Evolutionary conservation across 1,284 basidiomycete species (phyloP).

Genomic region (Stereum hirsutum): DNA sequence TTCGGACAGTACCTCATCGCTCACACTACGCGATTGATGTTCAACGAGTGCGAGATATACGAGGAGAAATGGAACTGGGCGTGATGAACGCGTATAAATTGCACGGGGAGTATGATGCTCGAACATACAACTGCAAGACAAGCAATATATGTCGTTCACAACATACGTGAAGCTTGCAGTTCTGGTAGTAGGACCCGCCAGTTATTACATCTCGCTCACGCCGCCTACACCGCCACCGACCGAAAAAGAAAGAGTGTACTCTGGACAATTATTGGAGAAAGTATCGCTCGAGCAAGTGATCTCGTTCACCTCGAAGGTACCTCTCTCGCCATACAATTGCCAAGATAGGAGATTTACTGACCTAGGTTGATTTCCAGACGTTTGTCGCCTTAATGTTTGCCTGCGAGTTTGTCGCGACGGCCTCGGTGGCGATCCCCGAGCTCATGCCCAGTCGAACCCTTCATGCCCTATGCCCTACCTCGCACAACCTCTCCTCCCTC

Average conservation of each 20-base stretch:
- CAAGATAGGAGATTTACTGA: not conserved
- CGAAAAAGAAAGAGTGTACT: not conserved
- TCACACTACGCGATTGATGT: no score
- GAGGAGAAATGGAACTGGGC: no score
- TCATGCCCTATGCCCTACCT: not conserved
- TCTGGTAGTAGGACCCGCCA: no score
- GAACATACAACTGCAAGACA: no score
- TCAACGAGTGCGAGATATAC: no score
- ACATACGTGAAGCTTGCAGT: no score
- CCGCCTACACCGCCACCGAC: not conserved
- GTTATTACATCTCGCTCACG: not conserved
- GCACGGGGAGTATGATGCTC: no score
- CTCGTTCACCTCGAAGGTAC: not conserved
- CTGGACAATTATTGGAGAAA: not conserved
- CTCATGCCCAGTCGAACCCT: not conserved
- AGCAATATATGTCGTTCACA: no score
- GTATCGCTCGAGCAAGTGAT: not conserved
- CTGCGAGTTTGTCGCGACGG: not conserved
- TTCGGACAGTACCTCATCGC: no score
- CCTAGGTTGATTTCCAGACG: not conserved
- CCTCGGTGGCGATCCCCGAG: not conserved
- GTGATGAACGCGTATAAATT: no score
- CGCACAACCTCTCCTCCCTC: no score
- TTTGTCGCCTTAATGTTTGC: not conserved
- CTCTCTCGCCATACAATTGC: not conserved